Evolutionary conservation across 2,329 filamentous ascomycete genomes (phyloP).

Genomic region (Cladosporium colombiae): DNA sequence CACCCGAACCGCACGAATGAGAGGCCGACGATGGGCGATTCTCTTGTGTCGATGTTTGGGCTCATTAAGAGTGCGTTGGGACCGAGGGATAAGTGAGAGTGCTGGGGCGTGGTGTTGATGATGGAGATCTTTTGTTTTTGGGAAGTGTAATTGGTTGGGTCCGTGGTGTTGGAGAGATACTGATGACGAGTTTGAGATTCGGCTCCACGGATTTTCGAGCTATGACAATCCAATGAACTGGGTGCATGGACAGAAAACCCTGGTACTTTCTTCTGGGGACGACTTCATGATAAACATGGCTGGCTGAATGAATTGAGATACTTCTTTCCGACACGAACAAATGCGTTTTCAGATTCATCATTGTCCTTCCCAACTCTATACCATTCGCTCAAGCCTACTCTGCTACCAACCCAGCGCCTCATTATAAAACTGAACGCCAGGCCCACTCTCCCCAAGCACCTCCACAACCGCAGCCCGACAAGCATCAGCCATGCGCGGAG

Average conservation of each 20-base stretch:
- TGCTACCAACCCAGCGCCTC: constrained; percentile 26
- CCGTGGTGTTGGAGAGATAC: neutral
- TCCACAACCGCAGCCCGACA: constrained; percentile 26
- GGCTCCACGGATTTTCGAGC: neutral
- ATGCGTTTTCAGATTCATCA: neutral
- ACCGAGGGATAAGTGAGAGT: constrained; percentile 12
- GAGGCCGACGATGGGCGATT: constrained; percentile 18
- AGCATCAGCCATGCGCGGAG: constrained; percentile 25
- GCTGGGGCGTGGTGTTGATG: neutral
- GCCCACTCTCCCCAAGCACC: constrained; percentile 25
- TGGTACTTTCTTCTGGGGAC: neutral
- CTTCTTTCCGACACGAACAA: neutral
- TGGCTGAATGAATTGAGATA: neutral
- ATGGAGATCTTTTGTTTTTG: neutral
- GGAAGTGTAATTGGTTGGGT: neutral
- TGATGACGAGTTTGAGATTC: neutral
- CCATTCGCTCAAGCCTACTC: neutral
- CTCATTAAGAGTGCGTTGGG: constrained; percentile 14
- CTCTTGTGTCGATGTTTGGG: constrained; percentile 8
- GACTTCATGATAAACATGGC: neutral
- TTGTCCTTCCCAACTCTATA: neutral
- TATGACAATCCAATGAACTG: neutral
- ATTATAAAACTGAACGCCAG: constrained; percentile 26
- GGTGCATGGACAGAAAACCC: neutral
- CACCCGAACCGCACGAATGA: constrained; percentile 16